Evolutionary conservation across 2,329 filamentous ascomycete species (phyloP), one percentile per base, ranked within the genome.

Genomic region (Aspergillus carbonarius): DNA sequence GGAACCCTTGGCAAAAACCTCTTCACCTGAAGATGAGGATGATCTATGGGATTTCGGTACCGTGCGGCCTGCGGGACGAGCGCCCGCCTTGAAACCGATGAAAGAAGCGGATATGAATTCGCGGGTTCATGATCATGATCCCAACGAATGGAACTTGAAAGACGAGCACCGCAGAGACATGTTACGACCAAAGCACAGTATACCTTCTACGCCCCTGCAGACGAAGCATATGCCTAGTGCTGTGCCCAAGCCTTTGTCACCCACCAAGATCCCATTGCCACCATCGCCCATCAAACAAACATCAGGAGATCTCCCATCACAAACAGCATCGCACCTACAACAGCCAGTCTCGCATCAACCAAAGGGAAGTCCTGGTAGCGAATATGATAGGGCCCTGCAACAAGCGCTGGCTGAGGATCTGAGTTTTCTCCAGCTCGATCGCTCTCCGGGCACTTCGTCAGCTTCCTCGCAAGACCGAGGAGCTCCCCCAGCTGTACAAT

Each of bases 21-120:
- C 77, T n/a, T 34, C 46, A 8, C 75, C 80, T 1, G 83, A 88
- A 58, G 83, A 89, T 13, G 68, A 72, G 10, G 71, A 97, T 72
- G 95, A 98, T 73, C 86, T 98, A 72, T 99, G 95, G 95, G 95
- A 99, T 74, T 99, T 99, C 79, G 95, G 95, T 44, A 99, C 95
- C 0, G 91, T 99, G 54, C 85, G 93, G 57, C 88, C 96, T 5
- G 87, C 88, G n/a, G 86, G 88, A 55, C 86, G 87, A 60, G 83
- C 82, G 30, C 71, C 85, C 47, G 88, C 88, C 3, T 79, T 91
- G 50, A 83, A 89, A 65, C 81, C 87, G 0, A 86, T 96, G 87
- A 92, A 91, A 64, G 91, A 93, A 60, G 88, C 89, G 32, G 89
- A 88, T 12, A 88, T 90, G 17, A 96, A 96, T 72, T 85, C 89